These are phyloP conservation scores for Pezicula rhizophila DNA, from an alignment of 2,329 filamentous ascomycete genomes.

Conservation along the genomic window DNA sequence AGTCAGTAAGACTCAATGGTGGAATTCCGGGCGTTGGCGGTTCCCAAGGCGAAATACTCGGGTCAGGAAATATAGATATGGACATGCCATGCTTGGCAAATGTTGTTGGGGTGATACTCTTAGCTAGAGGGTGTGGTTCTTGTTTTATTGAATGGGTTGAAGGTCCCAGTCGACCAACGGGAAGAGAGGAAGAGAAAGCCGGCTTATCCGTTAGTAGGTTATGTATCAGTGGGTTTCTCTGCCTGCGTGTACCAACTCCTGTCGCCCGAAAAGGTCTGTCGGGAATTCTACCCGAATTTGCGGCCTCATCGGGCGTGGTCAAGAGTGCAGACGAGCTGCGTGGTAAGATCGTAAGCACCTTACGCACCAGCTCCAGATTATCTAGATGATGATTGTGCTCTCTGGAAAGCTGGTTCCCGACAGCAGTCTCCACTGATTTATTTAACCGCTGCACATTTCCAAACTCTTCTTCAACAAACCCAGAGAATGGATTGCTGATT, in stretches of 20 bases:
- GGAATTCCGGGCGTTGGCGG: slow-evolving; percentile 54
- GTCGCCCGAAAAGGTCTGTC: slow-evolving; percentile 26
- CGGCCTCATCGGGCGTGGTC: slow-evolving; percentile 79
- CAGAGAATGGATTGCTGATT: slow-evolving; percentile 37
- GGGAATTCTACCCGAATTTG: slow-evolving; percentile 38
- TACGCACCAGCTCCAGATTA: slow-evolving; percentile 69
- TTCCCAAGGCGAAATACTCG: slow-evolving; percentile 59
- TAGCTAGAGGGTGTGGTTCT: slow-evolving; percentile 25
- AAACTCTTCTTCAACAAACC: slow-evolving; percentile 30
- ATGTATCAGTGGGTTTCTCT: slow-evolving; percentile 80
- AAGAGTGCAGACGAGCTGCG: slow-evolving; percentile 81
- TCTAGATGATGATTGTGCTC: slow-evolving; percentile 46
- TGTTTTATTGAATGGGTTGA: slow-evolving; percentile 8
- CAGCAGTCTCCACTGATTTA: background rate
- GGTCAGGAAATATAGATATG: slow-evolving; percentile 74
- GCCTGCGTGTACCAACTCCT: slow-evolving; percentile 47
- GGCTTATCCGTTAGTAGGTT: slow-evolving; percentile 95
- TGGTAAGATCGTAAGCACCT: slow-evolving; percentile 70
- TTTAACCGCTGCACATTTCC: background rate
- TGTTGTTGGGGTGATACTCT: slow-evolving; percentile 53
- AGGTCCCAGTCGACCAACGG: slow-evolving; percentile 54
- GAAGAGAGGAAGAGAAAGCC: slow-evolving; percentile 84
- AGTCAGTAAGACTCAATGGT: slow-evolving; percentile 68
- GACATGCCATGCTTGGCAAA: slow-evolving; percentile 90
- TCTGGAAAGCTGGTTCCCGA: background rate